Evolutionary conservation across 2,329 filamentous ascomycete species (phyloP), one percentile per base, ranked within the genome.

Genomic region (Hypoxylon sp.): DNA sequence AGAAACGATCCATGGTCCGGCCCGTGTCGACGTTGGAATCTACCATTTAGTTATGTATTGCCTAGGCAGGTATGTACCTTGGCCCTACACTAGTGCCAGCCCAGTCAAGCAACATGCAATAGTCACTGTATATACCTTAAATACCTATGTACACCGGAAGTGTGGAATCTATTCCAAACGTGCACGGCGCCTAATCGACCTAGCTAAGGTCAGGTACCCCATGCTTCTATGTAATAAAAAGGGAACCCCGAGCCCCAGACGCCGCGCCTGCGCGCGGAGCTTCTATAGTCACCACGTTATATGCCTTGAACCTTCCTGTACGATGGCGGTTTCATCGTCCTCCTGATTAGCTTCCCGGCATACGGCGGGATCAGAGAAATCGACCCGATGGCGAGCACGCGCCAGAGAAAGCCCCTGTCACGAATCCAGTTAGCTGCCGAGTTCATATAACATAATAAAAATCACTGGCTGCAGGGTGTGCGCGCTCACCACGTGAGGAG

Each of bases 251-350:
- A 62, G 50, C 45, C 51, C 46, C 48, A 35, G n/a, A 61, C 62
- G 60, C 62, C 60, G 43, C 35, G 41, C 52, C 37, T 41, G 60
- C 50, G 56, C 26, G 43, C 51, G 54, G 50, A 41, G 33, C 59
- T 27, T 20, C 20, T 21, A 9, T 37, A 48, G 11, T 41, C 37
- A 11, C 41, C 49, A 49, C 46, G 41, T 76, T 75, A 89, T 58
- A 87, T 84, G 40, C 83, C 88, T 75, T 89, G 88, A 43, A 99
- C 93, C 79, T 99, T 99, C 70, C 95, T 84, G 78, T 97, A 98
- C 71, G 90, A 96, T 17, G 93, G 93, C 61, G 95, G 95, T 77
- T 90, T 93, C 81, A 96, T 88, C 59, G 87, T 92, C 70, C 92
- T 83, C 69, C 90, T 83, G 64, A 97, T 89, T 59, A 96, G 75